Percentiles rank a stretch among this genome's conserved stretches.
phyloP scores from a whole-genome alignment of 2,329 filamentous ascomycete species.

The Alternaria consortialis region DNA sequence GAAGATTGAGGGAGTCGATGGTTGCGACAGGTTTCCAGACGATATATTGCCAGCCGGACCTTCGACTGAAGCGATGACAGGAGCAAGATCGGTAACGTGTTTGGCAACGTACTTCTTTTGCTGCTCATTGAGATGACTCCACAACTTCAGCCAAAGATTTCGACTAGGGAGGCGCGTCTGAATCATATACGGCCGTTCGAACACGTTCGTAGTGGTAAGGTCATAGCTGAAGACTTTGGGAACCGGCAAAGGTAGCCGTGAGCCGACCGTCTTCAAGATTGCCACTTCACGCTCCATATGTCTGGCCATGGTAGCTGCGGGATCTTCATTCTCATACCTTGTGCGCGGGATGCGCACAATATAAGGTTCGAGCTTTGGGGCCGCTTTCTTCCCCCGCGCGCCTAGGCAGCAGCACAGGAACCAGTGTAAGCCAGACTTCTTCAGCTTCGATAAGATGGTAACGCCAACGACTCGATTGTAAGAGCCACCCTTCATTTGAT shows the following conservation, averaged over 20 bases:
- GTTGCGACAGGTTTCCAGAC: not conserved
- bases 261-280: not conserved
- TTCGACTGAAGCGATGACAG: not conserved
- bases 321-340: not conserved
- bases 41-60: not conserved
- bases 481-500: not conserved
- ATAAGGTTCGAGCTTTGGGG: not conserved
- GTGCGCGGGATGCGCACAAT: slow-evolving; percentile 19
- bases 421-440: not conserved
- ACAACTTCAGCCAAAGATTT: not conserved
- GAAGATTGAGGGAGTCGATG: not conserved
- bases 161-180: not conserved
- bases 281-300: slow-evolving; percentile 7
- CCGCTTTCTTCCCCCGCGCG: not conserved
- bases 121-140: accelerated
- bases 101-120: not conserved
- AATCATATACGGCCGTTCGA: not conserved
- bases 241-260: slow-evolving; percentile 1
- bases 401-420: not conserved
- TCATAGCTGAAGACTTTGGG: slow-evolving; percentile 9
- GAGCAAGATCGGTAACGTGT: not conserved
- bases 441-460: not conserved
- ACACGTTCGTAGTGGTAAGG: not conserved
- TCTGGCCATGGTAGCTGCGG: slow-evolving; percentile 4
- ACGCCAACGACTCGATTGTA: not conserved